Evolutionary conservation across 345 rosid species (phyloP), one percentile per base, ranked within the genome.

Genomic region (Gossypium australe): DNA sequence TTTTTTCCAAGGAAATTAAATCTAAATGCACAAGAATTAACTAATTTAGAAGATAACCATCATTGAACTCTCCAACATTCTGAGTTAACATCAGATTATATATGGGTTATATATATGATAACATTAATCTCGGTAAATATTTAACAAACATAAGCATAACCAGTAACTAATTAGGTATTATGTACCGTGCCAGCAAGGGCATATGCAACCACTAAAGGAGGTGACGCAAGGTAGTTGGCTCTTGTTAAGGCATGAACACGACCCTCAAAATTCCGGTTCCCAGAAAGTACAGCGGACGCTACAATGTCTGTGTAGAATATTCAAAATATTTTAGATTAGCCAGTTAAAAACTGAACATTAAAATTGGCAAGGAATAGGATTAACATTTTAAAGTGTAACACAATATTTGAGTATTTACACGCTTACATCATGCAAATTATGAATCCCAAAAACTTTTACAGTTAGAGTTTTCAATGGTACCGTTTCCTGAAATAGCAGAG

Each of bases 191-290:
- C 99, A 82, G 99, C 97, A 77, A 95, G 94, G 69, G 99, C 98
- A 86, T 95, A 95, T 60, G 97, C 99, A 71, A 95, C 99, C 68
- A 95, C 99, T 73, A 95, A 79, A 58, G 98, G 99, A 61, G 99
- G 99, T 25, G 99, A 95, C 80, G 99, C 99, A 79, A 95, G 99
- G 80, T 91, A 95, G 86, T 95, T 95, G 14, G 99, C 98, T 84
- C 99, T 89, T 51, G 99, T 95, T 85, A 95, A 83, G 22, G 99
- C 80, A 82, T 95, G 99, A 76, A 95, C 99, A 76, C 99, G 93
- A 2, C 99, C 99, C 81, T 95, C 99, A 79, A 95, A 95, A 75
- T 95, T 95, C 64, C 99, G 81, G 87, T 95, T 95, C 51, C 99
- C 99, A 72, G 99, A 95, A 14, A 95, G 92, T 68, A 95, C 99